Evolutionary conservation across 176 grass and related monocot species (phyloP).

Genomic region (Neostapfia colusana): DNA sequence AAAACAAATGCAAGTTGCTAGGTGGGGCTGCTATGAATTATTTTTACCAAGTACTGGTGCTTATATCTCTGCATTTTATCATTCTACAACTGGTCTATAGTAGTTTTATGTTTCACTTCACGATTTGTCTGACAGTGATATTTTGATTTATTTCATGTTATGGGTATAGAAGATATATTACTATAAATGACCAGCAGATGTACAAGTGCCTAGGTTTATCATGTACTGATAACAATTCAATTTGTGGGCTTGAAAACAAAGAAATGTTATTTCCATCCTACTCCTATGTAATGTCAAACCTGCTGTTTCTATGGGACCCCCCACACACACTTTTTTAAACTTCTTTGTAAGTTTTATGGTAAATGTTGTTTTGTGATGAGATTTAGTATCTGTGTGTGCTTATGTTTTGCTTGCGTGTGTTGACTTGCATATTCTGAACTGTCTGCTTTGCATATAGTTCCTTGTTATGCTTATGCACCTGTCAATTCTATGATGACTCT

Average conservation of each 20-base stretch:
- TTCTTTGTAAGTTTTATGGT: neutral
- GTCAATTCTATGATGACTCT: neutral
- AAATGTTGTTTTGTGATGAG: neutral
- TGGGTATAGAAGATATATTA: neutral
- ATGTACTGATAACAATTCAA: slow-evolving; percentile 10
- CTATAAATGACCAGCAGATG: neutral
- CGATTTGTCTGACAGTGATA: neutral
- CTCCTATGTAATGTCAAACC: neutral
- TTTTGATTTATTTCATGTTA: slow-evolving; percentile 15
- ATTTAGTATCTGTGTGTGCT: neutral
- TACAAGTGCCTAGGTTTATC: neutral
- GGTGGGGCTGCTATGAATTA: neutral
- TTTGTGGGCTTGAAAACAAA: neutral
- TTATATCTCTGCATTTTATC: neutral
- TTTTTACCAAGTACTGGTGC: neutral
- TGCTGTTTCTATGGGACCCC: neutral
- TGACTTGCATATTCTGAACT: neutral
- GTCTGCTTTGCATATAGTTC: neutral
- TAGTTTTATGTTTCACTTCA: neutral
- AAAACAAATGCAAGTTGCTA: neutral
- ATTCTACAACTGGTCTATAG: neutral
- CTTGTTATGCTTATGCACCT: neutral
- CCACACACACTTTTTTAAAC: no score
- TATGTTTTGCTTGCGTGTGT: neutral
- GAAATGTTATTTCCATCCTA: neutral